A percentile compares a stretch with the other conserved stretches of the same genome.
Conservation (phyloP, 2,329 filamentous ascomycete genomes). For the Elsinoe australis region DNA sequence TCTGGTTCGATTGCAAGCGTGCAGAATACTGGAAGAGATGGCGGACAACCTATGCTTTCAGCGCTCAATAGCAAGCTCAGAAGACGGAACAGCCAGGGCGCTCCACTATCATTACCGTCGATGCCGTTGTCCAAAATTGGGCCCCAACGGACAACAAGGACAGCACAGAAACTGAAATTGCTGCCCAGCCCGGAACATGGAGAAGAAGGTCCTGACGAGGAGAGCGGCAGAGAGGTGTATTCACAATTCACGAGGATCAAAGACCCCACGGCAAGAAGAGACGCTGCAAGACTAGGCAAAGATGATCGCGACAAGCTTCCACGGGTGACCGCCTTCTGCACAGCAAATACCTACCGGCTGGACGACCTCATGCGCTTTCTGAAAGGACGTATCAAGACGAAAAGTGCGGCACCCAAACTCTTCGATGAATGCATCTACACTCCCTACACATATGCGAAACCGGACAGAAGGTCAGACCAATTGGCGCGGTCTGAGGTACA, state of each 20-base stretch:
- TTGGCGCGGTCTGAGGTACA: conserved; percentile 28
- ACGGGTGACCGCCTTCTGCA: conserved; percentile 93
- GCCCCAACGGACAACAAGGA: conserved; percentile 90
- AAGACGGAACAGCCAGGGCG: conserved; percentile 74
- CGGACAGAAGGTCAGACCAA: conserved; percentile 23
- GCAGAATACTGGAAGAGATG: conserved; percentile 35
- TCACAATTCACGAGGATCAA: conserved; percentile 97
- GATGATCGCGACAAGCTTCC: conserved; percentile 82
- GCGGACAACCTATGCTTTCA: conserved; percentile 57
- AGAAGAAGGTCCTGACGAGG: conserved; percentile 71
- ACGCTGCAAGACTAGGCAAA: conserved; percentile 87
- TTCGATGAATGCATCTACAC: conserved; percentile 98
- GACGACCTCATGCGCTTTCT: conserved; percentile 84
- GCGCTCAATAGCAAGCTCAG: conserved; percentile 81
- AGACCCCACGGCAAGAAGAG: conserved; percentile 82
- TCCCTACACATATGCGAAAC: conserved; percentile 68
- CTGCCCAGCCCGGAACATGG: conserved; percentile 80
- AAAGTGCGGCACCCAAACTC: conserved; percentile 77
- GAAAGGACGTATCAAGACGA: conserved; percentile 70
- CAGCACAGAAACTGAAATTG: conserved; percentile 94
- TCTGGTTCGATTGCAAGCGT: conserved; percentile 29
- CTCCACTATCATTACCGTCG: conserved; percentile 41
- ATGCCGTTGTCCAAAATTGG: conserved; percentile 65
- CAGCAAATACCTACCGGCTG: conserved; percentile 83
- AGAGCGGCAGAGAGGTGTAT: conserved; percentile 91